A percentile compares a stretch with the other conserved stretches of the same genome.
These are phyloP conservation scores for Dionaea muscipula DNA, from an alignment of 179 eudicot genomes.

Conservation along the genomic window DNA sequence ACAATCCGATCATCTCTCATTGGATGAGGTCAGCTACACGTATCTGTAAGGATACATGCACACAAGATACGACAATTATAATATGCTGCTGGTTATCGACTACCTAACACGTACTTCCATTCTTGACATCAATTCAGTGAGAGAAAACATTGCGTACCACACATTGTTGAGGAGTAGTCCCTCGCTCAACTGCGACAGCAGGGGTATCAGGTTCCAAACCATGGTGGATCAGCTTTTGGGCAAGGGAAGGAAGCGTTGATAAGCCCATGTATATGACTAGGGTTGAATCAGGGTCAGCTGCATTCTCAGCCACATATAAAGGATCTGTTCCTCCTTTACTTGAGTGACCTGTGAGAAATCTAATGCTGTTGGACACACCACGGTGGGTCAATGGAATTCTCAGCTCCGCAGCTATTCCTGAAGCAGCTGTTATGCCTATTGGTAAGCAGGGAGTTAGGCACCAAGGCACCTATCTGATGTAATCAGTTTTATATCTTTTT, in stretches of 20 bases:
- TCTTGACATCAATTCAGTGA: too few relatives aligned
- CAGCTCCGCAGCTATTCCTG: constrained; percentile 90
- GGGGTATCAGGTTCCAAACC: constrained; percentile 73
- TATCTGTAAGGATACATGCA: not conserved
- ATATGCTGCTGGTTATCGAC: too few relatives aligned
- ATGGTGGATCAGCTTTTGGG: constrained; percentile 56
- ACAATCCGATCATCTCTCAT: too few relatives aligned
- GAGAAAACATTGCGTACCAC: constrained; percentile 23
- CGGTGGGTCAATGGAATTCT: constrained; percentile 93
- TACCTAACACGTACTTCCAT: too few relatives aligned
- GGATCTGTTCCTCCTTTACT: constrained; percentile 92
- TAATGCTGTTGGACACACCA: constrained; percentile 78
- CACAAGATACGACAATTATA: too few relatives aligned
- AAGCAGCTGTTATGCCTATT: constrained; percentile 95
- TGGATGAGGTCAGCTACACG: too few relatives aligned
- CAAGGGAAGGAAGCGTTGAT: constrained; percentile 86
- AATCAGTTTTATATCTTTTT: not conserved
- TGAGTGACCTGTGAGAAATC: constrained; percentile 94
- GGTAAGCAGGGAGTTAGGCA: constrained; percentile 9
- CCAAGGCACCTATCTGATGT: not conserved
- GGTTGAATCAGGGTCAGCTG: constrained; percentile 88
- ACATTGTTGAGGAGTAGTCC: constrained; percentile 92
- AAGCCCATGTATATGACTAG: constrained; percentile 93
- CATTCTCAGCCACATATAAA: constrained; percentile 70
- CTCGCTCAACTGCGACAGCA: constrained; percentile 86